A percentile compares a stretch with the other conserved stretches of the same genome.
These are phyloP conservation scores for Trichoderma gamsii DNA, from an alignment of 495 filamentous ascomycete species.

Conservation along the genomic window DNA sequence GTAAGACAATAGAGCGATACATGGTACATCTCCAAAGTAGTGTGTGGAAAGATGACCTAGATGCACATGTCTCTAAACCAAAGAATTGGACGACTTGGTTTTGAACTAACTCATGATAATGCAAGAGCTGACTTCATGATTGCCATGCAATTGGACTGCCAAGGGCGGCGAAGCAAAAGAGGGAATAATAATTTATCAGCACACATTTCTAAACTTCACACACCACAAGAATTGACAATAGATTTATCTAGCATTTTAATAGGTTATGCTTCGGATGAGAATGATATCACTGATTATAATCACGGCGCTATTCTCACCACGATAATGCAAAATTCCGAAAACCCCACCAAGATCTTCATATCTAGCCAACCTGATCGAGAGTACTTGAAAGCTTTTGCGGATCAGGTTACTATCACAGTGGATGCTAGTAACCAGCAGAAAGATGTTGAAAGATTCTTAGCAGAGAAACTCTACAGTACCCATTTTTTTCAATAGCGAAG, in stretches of 20 bases:
- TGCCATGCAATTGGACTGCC: no score
- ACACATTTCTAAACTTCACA: no score
- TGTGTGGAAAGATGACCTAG: background rate
- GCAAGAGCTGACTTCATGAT: no score
- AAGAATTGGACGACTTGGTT: background rate
- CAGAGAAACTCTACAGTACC: slow-evolving; percentile 11
- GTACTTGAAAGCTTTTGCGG: slow-evolving; percentile 22
- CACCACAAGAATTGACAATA: no score
- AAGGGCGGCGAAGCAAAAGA: no score
- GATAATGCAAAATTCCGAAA: slow-evolving; percentile 25
- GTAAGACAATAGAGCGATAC: background rate
- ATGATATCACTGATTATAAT: slow-evolving; percentile 15
- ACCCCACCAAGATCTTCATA: slow-evolving; percentile 37
- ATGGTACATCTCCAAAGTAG: background rate
- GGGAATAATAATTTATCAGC: no score
- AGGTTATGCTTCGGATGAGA: slow-evolving; percentile 26
- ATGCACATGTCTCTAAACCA: background rate
- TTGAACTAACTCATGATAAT: background rate
- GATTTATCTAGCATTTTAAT: no score
- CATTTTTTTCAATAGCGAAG: slow-evolving; percentile 20
- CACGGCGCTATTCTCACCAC: slow-evolving; percentile 19
- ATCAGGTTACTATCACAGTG: slow-evolving; percentile 30
- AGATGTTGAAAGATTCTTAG: slow-evolving; percentile 20
- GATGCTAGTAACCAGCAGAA: slow-evolving; percentile 25
- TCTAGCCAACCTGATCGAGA: slow-evolving; percentile 38